Evolutionary conservation across 2,329 filamentous ascomycete species (phyloP), one percentile per base, ranked within the genome.

Genomic region (Aspergillaceae sp.): DNA sequence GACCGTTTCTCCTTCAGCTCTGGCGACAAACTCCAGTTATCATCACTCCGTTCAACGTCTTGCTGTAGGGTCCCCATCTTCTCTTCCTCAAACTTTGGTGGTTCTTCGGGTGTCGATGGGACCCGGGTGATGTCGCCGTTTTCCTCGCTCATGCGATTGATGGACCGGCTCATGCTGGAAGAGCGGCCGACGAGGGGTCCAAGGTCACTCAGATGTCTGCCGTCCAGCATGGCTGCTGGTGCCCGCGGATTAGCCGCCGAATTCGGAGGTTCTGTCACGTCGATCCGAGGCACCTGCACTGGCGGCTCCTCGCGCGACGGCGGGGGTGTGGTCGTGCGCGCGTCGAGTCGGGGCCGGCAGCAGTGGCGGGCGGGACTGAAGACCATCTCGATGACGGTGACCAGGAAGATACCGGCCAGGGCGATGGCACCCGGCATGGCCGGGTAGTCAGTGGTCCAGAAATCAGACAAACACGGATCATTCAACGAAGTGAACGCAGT

Each of bases 1-100:
- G 82, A 78, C 56, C 80, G 84, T 58, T 78, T 76, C 63, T 78
- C 74, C 10, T 66, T 73, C 52, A 72, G 62, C 26, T 62, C 57
- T 1, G 57, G 51, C 1, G 48, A 60, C 10, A 64, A 29, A 19
- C 35, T 29, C 28, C 7, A 30, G 7, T 44, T 41, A 7, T 36
- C 11, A 27, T 53, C 48, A n/a, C 40, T 48, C 5, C 48, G 49
- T 40, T 60, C 58, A 7, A 47, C 11, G 35, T 58, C 55, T 7
- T 43, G 11, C 28, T 53, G 42, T 4, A 56, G 43, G 2, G 51
- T 7, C 29, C 53, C 52, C 1, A 47, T 43, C 6, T 55, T 50
- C 5, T 47, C 47, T 10, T 56, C 51, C 28, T 50, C 48, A 27
- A 51, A 47, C 43, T 41, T 38, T 36, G 34, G 36, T 26, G 36